Evolutionary conservation across 768 basidiomycete genomes (phyloP).

Genomic region (Cystofilobasidium capitatum): DNA sequence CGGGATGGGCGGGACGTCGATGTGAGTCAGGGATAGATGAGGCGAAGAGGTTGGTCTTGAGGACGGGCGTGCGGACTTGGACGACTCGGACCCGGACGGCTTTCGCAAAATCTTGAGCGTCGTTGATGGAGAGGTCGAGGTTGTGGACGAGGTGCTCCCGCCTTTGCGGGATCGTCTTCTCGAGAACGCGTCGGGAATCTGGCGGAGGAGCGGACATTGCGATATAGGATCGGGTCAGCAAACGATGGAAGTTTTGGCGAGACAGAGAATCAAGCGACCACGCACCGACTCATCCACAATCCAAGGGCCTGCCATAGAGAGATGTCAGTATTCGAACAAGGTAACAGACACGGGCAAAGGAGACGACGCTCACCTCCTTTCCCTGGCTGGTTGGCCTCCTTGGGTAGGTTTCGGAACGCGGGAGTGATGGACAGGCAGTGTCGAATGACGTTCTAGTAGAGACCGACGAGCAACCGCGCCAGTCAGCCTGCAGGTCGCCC

Average conservation of each 20-base stretch:
- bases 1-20: no score
- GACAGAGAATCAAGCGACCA: not conserved
- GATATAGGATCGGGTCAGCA: not conserved
- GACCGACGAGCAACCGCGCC: not conserved
- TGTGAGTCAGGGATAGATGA: no score
- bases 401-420: not conserved
- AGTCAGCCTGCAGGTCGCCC: not conserved
- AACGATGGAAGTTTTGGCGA: not conserved
- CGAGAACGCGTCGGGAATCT: conserved; percentile 2
- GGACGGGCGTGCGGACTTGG: no score
- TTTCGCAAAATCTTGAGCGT: not conserved
- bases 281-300: not conserved
- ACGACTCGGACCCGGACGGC: no score
- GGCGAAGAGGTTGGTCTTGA: no score
- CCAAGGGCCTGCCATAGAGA: not conserved
- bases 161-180: not conserved
- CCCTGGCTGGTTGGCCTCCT: not conserved
- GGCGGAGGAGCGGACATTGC: not conserved
- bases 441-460: not conserved
- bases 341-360: not conserved
- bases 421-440: conserved; percentile 4
- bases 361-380: not conserved
- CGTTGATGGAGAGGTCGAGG: no score
- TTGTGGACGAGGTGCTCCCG: not conserved
- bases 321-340: not conserved